A percentile compares a stretch with the other conserved stretches of the same genome.
phyloP scores from a whole-genome alignment of 2,329 filamentous ascomycete genomes.

The Chlorencoelia australis region DNA sequence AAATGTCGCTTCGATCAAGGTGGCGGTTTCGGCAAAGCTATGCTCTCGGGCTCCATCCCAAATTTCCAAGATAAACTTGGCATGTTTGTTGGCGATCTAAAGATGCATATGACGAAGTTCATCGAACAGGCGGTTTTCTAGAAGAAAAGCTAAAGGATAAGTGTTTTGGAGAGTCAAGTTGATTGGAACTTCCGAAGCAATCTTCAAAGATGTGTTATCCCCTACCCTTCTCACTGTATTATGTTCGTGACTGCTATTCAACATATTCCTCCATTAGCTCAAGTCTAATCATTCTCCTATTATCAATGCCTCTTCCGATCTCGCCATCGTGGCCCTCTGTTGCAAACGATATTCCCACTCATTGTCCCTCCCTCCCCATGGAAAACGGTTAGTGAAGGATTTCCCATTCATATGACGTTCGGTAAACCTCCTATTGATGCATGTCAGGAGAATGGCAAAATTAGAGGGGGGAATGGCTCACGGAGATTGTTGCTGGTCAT shows the following conservation, averaged over 20 bases:
- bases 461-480: constrained; percentile 1
- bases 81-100: not conserved
- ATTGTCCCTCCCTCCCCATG: constrained; percentile 6
- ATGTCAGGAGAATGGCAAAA: not conserved
- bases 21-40: not conserved
- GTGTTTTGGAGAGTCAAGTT: not conserved
- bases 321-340: too few species aligned
- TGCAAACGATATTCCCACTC: constrained; percentile 7
- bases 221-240: too few species aligned
- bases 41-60: not conserved
- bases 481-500: constrained; percentile 2
- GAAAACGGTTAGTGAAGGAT: constrained; percentile 3
- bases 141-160: not conserved
- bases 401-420: constrained; percentile 7
- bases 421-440: constrained; percentile 1
- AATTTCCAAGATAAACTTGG: not conserved
- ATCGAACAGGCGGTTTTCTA: not conserved
- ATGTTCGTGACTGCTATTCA: too few species aligned
- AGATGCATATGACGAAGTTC: not conserved
- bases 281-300: too few species aligned
- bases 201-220: too few species aligned
- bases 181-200: too few species aligned
- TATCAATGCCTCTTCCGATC: too few species aligned
- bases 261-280: too few species aligned
- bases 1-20: not conserved